phyloP scores from a whole-genome alignment of 768 basidiomycete genomes.

The Boletus subcaerulescens region DNA sequence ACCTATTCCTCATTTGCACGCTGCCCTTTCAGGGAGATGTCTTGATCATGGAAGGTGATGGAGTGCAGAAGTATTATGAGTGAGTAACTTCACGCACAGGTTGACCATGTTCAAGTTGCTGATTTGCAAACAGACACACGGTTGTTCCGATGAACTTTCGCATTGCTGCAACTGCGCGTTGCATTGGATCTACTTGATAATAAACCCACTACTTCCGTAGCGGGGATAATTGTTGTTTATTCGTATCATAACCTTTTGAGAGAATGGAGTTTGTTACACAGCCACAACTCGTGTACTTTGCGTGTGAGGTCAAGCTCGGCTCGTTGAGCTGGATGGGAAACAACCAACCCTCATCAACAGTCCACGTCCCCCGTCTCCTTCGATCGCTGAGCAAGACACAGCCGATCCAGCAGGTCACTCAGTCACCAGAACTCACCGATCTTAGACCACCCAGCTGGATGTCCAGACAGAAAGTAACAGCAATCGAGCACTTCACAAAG shows the following conservation, averaged over 20 bases:
- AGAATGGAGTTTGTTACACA: slow-evolving; percentile 4
- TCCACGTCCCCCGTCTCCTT: slow-evolving; percentile 13
- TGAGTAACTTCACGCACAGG: slow-evolving; percentile 32
- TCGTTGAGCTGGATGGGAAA: slow-evolving; percentile 4
- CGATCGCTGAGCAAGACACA: slow-evolving; percentile 21
- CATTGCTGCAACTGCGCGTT: slow-evolving; percentile 77
- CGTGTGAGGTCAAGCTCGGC: background rate
- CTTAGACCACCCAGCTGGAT: slow-evolving; percentile 7
- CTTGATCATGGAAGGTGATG: slow-evolving; percentile 71
- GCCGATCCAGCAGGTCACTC: slow-evolving; percentile 12
- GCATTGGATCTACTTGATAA: slow-evolving; percentile 42
- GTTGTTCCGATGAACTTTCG: slow-evolving; percentile 73
- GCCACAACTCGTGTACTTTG: slow-evolving; percentile 11
- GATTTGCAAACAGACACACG: slow-evolving; percentile 52
- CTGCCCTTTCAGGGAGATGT: slow-evolving; percentile 64
- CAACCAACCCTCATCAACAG: background rate
- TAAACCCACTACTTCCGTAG: background rate
- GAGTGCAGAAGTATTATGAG: slow-evolving; percentile 70
- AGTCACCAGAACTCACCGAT: slow-evolving; percentile 5
- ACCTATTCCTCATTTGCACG: slow-evolving; percentile 3
- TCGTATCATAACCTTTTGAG: background rate
- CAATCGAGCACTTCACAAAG: slow-evolving; percentile 14
- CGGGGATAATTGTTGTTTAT: background rate
- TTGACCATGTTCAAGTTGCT: slow-evolving; percentile 11
- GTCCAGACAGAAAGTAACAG: slow-evolving; percentile 16